A percentile compares a stretch with the other conserved stretches of the same genome.
phyloP scores from a whole-genome alignment of 768 basidiomycete genomes.

The Collybia sordida region DNA sequence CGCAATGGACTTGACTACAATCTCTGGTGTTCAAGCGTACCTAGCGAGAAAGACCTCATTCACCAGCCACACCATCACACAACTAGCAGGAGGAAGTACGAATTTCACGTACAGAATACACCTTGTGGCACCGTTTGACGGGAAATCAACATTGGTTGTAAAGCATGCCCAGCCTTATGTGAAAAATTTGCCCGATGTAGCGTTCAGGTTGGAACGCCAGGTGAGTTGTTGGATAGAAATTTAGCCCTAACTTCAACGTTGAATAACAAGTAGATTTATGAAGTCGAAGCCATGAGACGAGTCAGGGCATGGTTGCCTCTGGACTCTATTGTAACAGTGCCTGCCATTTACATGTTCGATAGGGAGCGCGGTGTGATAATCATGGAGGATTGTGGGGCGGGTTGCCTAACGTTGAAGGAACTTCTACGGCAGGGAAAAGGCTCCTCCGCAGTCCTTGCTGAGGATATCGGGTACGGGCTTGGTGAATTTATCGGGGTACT shows the following conservation, averaged over 20 bases:
- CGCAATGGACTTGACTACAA: conserved; percentile 27
- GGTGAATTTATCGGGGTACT: conserved; percentile 53
- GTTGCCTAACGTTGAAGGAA: conserved; percentile 38
- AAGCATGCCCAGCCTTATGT: conserved; percentile 48
- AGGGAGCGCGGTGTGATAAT: conserved; percentile 48
- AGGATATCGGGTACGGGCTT: conserved; percentile 48
- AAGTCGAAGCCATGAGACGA: conserved; percentile 48
- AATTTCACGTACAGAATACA: conserved; percentile 61
- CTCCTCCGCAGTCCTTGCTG: conserved; percentile 12
- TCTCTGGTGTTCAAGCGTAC: conserved; percentile 38
- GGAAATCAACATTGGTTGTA: conserved; percentile 47
- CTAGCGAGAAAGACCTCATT: conserved; percentile 43
- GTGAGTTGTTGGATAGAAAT: conserved; percentile 27
- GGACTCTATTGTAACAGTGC: conserved; percentile 44
- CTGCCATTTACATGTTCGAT: conserved; percentile 51
- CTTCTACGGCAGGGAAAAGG: conserved; percentile 32
- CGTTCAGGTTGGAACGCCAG: conserved; percentile 53
- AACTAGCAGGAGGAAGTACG: conserved; percentile 49
- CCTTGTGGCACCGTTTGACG: conserved; percentile 38
- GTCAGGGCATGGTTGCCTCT: conserved; percentile 35
- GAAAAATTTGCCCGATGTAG: conserved; percentile 8
- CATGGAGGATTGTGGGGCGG: conserved; percentile 60
- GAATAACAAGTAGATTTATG: conserved; percentile 28
- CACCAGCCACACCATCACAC: conserved; percentile 33
- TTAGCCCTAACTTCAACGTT: not conserved